Percentiles rank a stretch among this genome's conserved stretches.
phyloP scores from a whole-genome alignment of 2,329 filamentous ascomycete genomes.

The Xylariaceae sp. region DNA sequence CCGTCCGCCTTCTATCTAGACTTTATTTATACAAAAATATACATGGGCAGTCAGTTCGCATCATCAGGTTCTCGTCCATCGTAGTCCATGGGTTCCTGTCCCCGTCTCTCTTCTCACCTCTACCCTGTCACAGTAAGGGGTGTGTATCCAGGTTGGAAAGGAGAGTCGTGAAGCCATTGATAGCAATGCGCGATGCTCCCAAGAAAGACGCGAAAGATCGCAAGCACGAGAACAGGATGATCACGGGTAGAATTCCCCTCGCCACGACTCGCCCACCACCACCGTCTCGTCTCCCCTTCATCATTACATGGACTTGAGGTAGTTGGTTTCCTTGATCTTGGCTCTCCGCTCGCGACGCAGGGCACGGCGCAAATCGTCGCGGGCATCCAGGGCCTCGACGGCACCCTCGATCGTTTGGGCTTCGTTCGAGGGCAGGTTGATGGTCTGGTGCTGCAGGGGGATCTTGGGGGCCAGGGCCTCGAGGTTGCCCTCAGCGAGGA shows the following conservation, averaged over 20 bases:
- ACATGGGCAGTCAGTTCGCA: not conserved
- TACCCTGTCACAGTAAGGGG: not conserved
- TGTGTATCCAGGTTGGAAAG: not conserved
- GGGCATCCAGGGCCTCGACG: slow-evolving; percentile 43
- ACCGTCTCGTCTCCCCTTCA: no score
- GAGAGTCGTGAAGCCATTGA: not conserved
- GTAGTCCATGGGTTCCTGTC: not conserved
- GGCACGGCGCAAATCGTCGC: slow-evolving; percentile 61
- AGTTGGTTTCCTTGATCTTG: slow-evolving; percentile 80
- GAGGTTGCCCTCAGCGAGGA: slow-evolving; percentile 61
- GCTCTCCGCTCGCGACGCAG: slow-evolving; percentile 71
- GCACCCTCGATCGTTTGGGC: slow-evolving; percentile 41
- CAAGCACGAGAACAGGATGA: not conserved
- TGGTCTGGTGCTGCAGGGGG: slow-evolving; percentile 69
- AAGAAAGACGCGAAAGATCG: not conserved
- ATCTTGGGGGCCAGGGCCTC: slow-evolving; percentile 63
- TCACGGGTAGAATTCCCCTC: not conserved
- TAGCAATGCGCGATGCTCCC: not conserved
- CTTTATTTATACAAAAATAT: slow-evolving; percentile 8
- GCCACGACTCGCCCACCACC: not conserved
- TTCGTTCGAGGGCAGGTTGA: slow-evolving; percentile 60
- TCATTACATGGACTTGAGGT: slow-evolving; percentile 70
- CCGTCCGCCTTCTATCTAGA: not conserved
- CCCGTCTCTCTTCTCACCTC: not conserved
- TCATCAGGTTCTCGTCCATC: not conserved